Conservation (phyloP, 78 protist species). For the Chrysochromulina tobinii region DNA sequence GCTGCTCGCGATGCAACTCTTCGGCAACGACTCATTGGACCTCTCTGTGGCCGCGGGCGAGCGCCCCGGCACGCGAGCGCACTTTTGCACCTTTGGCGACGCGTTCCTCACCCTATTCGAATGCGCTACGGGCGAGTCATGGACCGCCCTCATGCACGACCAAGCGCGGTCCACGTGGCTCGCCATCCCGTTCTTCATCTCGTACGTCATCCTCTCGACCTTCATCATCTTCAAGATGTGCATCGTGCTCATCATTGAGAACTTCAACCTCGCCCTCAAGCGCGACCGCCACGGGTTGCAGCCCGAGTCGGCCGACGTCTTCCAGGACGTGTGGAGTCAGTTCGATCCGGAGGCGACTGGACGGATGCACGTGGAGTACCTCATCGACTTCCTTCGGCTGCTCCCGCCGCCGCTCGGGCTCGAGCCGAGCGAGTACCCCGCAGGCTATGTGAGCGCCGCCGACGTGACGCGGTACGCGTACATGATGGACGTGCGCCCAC, state of each 20-base stretch:
- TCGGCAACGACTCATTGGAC: neutral
- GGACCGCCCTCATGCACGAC: slow-evolving; percentile 13
- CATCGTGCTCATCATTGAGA: neutral
- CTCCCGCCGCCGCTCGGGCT: neutral
- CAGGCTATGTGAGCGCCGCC: no score
- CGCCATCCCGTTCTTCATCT: neutral
- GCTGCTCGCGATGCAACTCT: slow-evolving; percentile 21
- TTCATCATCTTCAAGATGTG: neutral
- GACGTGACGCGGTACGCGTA: no score
- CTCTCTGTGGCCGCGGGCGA: neutral
- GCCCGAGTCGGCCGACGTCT: neutral
- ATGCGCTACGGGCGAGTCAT: slow-evolving; percentile 31
- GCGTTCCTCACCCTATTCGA: neutral
- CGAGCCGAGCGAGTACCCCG: no score
- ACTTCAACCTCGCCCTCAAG: neutral
- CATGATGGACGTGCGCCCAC: no score
- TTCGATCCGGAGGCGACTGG: neutral
- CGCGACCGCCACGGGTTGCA: neutral
- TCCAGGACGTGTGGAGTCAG: neutral
- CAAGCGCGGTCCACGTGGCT: neutral
- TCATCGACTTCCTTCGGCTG: neutral
- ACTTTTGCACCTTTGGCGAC: neutral
- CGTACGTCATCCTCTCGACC: neutral
- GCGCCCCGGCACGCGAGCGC: neutral
- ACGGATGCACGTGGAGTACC: neutral